Base-by-base conservation (phyloP, 305 asterid genomes). In the Ajuga reptans region DNA sequence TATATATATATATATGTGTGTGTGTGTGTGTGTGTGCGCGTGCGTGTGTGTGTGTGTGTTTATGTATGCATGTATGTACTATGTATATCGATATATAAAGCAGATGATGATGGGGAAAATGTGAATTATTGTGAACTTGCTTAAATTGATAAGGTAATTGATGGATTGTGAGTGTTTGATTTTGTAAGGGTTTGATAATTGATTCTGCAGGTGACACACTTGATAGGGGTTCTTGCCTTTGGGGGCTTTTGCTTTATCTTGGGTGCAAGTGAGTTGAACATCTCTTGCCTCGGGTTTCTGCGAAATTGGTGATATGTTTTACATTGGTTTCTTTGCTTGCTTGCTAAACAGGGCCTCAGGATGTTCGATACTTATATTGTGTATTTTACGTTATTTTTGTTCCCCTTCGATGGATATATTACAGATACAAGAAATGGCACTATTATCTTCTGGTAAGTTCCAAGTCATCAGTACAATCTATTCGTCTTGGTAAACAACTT, bases 361-460 rank as follows among this genome's bases (percentile, higher is more conserved):
- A 88, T 75, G 83, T 92, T 12, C 91, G 87, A 4, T 92, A 92
- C 71, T 72, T 86, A 15, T 92, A 89, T 60, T 88, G 96, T 77
- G 41, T 89, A 78, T 87, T 89, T 79, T 92, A 88, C 72, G 82
- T 89, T 52, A 86, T 83, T 60, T 92, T 89, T 21, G 96, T 92
- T 72, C 98, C 98, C 66, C 86, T 88, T 53, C 84, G 98, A 45
- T 92, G 98, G 98, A 88, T 92, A 66, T 92, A 92, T 64, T 92
- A 92, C 77, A 81, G 96, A 57, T 92, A 90, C 85, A 92, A 88
- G 84, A 92, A 92, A 78, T 92, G 96, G 97, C 98, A 92, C 78
- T 92, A 92, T 77, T 92, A 91, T 71, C 97, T 87, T 72, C 75
- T 91, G 93, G 96, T 87, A 72, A 83, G 84, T 66, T 69, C 49